Percentiles rank a stretch among this genome's conserved stretches.
Evolutionary conservation across 768 basidiomycete species (phyloP).

Genomic region (Lanmaoa pseudosensibilis): DNA sequence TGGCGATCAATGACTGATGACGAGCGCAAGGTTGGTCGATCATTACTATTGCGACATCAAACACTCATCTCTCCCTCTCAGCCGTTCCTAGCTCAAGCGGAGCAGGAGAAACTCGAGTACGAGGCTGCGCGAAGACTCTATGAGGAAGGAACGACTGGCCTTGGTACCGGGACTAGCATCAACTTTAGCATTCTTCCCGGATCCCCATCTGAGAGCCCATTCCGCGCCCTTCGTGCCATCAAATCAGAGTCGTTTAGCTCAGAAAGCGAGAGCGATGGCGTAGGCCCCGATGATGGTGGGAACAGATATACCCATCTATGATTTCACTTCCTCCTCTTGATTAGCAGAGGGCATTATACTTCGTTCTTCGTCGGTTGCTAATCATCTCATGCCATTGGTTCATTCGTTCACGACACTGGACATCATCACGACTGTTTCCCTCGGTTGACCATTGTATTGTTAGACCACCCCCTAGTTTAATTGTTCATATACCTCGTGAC

Average conservation of each 20-base stretch:
- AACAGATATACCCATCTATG: slow-evolving; percentile 39
- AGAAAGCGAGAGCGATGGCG: slow-evolving; percentile 70
- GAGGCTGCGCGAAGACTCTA: slow-evolving; percentile 83
- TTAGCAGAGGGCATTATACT: slow-evolving; percentile 15
- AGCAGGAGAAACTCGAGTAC: slow-evolving; percentile 94
- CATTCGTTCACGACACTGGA: slow-evolving; percentile 33
- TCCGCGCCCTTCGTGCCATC: slow-evolving; percentile 45
- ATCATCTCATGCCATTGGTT: slow-evolving; percentile 21
- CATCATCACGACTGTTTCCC: slow-evolving; percentile 35
- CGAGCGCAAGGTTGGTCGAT: slow-evolving; percentile 75
- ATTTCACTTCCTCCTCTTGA: slow-evolving; percentile 25
- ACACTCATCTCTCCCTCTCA: slow-evolving; percentile 34
- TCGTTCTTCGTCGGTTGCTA: slow-evolving; percentile 35
- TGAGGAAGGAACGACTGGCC: slow-evolving; percentile 74
- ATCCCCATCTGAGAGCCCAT: slow-evolving; percentile 52
- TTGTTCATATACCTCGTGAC: slow-evolving; percentile 33
- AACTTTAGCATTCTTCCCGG: slow-evolving; percentile 80
- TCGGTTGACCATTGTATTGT: slow-evolving; percentile 40
- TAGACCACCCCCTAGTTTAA: slow-evolving; percentile 37
- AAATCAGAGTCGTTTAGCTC: slow-evolving; percentile 61
- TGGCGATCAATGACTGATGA: slow-evolving; percentile 94
- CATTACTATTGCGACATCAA: background rate
- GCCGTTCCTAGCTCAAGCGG: slow-evolving; percentile 92
- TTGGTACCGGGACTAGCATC: slow-evolving; percentile 68
- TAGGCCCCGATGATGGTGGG: slow-evolving; percentile 49